These are phyloP conservation scores for Trametopsis cervina DNA, from an alignment of 768 basidiomycete species.

Conservation along the genomic window DNA sequence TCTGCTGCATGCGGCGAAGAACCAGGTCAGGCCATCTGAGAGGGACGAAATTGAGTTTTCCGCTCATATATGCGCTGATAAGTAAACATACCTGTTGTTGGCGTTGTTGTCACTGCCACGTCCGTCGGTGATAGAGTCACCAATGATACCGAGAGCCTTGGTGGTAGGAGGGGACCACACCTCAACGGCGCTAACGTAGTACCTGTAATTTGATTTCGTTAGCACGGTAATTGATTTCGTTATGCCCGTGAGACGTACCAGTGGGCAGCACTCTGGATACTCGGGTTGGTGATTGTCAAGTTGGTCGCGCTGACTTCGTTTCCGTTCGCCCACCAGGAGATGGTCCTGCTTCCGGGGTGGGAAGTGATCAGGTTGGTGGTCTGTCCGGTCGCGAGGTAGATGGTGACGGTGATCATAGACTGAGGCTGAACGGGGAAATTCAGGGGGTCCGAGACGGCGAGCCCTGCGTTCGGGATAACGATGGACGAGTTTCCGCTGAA, in stretches of 20 bases:
- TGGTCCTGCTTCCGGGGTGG: slow-evolving; percentile 46
- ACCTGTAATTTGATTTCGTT: slow-evolving; percentile 26
- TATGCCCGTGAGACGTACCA: slow-evolving; percentile 23
- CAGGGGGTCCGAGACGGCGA: slow-evolving; percentile 40
- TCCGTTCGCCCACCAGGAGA: slow-evolving; percentile 32
- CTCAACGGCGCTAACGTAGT: slow-evolving; percentile 38
- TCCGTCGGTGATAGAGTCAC: slow-evolving; percentile 49
- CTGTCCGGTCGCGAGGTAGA: slow-evolving; percentile 37
- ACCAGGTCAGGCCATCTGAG: slow-evolving; percentile 40
- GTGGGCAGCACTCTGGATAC: slow-evolving; percentile 27
- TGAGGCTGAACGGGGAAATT: slow-evolving; percentile 32
- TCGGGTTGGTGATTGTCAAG: slow-evolving; percentile 24
- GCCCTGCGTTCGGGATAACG: slow-evolving; percentile 36
- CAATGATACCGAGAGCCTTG: slow-evolving; percentile 35
- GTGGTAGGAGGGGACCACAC: slow-evolving; percentile 27
- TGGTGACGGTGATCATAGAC: slow-evolving; percentile 33
- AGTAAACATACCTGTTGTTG: slow-evolving; percentile 33
- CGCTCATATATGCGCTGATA: too few relatives aligned
- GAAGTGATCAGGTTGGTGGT: slow-evolving; percentile 33
- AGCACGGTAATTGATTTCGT: not conserved
- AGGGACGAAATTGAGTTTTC: too few relatives aligned
- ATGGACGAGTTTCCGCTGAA: slow-evolving; percentile 38
- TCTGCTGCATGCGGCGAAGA: slow-evolving; percentile 33
- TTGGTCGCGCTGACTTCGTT: slow-evolving; percentile 30
- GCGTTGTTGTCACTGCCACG: slow-evolving; percentile 36